Conservation (phyloP, 2,329 filamentous ascomycete genomes). For the Penicillium verrucosum region DNA sequence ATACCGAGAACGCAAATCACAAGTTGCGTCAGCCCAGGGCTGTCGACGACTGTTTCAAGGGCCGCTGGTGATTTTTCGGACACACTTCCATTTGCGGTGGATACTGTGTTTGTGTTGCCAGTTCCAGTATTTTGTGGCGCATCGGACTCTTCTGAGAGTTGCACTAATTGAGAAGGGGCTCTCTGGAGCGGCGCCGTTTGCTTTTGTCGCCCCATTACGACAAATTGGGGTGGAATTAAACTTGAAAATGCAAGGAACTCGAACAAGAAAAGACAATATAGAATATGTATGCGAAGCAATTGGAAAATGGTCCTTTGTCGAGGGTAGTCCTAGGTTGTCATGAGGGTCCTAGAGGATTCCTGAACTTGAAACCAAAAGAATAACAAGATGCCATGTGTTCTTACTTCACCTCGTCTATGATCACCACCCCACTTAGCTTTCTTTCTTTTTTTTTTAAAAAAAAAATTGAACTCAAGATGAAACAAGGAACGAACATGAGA, state of each 20-base stretch:
- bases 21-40: constrained; percentile 68
- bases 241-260: background rate
- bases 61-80: constrained; percentile 20
- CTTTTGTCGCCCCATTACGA: constrained; percentile 67
- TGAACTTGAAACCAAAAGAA: constrained; percentile 8
- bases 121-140: constrained; percentile 30
- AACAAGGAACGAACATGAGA: background rate
- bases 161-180: constrained; percentile 63
- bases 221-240: background rate
- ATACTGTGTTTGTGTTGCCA: constrained; percentile 23
- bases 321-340: background rate
- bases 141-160: constrained; percentile 33
- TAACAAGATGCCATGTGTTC: constrained; percentile 40
- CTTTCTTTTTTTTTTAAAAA: constrained; percentile 4
- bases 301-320: background rate
- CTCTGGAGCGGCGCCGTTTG: constrained; percentile 63
- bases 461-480: constrained; percentile 6
- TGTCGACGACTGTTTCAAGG: constrained; percentile 31
- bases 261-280: background rate
- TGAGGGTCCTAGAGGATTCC: background rate
- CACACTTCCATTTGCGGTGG: constrained; percentile 18
- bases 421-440: constrained; percentile 18
- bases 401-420: constrained; percentile 24
- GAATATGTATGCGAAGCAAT: background rate
- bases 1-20: constrained; percentile 89